phyloP scores from a whole-genome alignment of 192 early-diverging fungal species.

The Nowakowskiella sp. region DNA sequence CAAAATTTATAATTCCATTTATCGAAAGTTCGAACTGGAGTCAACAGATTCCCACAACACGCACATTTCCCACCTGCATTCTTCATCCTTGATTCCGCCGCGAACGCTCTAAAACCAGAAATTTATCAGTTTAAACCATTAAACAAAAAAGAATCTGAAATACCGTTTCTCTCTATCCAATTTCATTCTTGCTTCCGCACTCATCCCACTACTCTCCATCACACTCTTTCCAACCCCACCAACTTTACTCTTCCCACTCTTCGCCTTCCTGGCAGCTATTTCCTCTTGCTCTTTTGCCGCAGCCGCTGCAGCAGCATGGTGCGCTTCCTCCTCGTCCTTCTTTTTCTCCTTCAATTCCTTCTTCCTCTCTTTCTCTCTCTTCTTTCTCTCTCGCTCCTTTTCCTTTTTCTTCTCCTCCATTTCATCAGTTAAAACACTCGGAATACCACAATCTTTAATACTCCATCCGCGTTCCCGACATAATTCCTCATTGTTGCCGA shows the following conservation, averaged over 20 bases:
- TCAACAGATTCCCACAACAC: constrained; percentile 54
- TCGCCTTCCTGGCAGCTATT: constrained; percentile 44
- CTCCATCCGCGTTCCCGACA: no score
- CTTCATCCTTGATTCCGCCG: constrained; percentile 62
- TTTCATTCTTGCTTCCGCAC: constrained; percentile 59
- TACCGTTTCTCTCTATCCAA: constrained; percentile 67
- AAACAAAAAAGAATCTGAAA: background rate
- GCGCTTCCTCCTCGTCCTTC: constrained; percentile 10
- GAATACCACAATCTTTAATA: constrained; percentile 56
- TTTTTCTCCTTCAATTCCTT: constrained; percentile 36
- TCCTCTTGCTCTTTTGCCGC: constrained; percentile 38
- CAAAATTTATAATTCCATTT: constrained; percentile 59
- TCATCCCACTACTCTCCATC: constrained; percentile 42
- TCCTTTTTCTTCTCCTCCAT: constrained; percentile 64
- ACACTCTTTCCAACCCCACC: constrained; percentile 37
- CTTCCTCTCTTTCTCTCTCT: constrained; percentile 49
- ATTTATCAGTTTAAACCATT: constrained; percentile 2
- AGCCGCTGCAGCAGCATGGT: constrained; percentile 5
- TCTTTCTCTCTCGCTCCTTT: constrained; percentile 55
- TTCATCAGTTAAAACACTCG: constrained; percentile 63
- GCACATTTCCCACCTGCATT: constrained; percentile 43
- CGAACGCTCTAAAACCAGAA: constrained; percentile 44
- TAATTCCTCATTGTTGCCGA: constrained; percentile 50
- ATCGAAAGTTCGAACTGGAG: constrained; percentile 58
- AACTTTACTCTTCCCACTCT: constrained; percentile 23